A percentile compares a stretch with the other conserved stretches of the same genome.
phyloP scores from a whole-genome alignment of 345 rosid genomes.

The Salix caprea region DNA sequence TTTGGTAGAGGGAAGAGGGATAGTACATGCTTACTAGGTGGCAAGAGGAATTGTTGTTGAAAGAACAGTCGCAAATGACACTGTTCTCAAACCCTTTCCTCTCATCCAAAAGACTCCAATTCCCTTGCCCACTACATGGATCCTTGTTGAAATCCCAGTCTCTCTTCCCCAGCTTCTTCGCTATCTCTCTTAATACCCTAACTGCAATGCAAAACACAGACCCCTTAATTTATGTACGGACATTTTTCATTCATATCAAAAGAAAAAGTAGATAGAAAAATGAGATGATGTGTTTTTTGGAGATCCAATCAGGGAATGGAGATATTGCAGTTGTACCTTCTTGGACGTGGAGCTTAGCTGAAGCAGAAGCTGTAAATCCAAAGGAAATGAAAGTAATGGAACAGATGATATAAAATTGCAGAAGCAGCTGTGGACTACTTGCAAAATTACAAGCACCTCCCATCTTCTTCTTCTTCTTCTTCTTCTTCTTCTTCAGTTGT shows the following conservation, averaged over 20 bases:
- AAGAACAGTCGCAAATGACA: slow-evolving; percentile 55
- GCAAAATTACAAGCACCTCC: background rate
- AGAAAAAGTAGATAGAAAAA: background rate
- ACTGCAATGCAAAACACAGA: slow-evolving; percentile 32
- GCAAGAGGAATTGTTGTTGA: slow-evolving; percentile 45
- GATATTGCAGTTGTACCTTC: slow-evolving; percentile 4
- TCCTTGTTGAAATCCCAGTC: slow-evolving; percentile 70
- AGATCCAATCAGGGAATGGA: background rate
- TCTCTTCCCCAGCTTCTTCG: slow-evolving; percentile 54
- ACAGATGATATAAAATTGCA: background rate
- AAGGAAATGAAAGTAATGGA: background rate
- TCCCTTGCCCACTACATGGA: slow-evolving; percentile 73
- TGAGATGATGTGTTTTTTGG: too few species aligned
- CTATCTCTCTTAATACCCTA: slow-evolving; percentile 59
- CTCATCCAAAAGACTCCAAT: slow-evolving; percentile 36
- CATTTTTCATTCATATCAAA: background rate
- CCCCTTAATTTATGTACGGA: background rate
- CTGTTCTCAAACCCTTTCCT: slow-evolving; percentile 45
- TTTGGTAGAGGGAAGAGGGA: background rate
- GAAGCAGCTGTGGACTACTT: background rate
- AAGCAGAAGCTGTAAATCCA: slow-evolving; percentile 8
- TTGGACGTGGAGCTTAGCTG: slow-evolving; percentile 17
- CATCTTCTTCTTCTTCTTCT: background rate
- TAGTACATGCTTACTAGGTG: slow-evolving; percentile 58
- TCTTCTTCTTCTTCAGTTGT: background rate